Percentiles rank a stretch among this genome's conserved stretches.
Conservation (phyloP, 169 alveolate genomes). For the Plasmodium adleri region DNA sequence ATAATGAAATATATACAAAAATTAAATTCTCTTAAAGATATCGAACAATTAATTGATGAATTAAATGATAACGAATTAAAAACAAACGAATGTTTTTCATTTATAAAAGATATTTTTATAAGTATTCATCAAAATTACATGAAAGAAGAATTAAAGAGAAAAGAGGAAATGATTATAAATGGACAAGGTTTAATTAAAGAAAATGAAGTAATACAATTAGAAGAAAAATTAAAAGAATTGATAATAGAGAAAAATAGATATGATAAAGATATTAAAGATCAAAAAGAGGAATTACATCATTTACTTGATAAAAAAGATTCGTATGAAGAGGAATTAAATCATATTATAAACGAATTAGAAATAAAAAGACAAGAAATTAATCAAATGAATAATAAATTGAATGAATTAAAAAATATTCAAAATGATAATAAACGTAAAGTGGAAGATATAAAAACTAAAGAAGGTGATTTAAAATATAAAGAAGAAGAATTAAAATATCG, state of each 20-base stretch:
- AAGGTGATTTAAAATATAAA: constrained; percentile 1
- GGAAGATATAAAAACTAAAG: not conserved
- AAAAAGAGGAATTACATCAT: constrained; percentile 19
- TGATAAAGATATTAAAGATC: constrained; percentile 12
- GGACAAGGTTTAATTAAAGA: not conserved
- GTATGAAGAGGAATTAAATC: constrained; percentile 24
- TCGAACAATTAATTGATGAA: constrained; percentile 27
- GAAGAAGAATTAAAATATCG: not conserved
- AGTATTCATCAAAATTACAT: constrained; percentile 23
- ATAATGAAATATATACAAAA: constrained; percentile 36
- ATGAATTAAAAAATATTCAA: constrained; percentile 10
- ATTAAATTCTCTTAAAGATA: not conserved
- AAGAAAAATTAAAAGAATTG: constrained; percentile 25
- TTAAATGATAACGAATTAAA: constrained; percentile 15
- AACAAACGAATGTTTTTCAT: constrained; percentile 21
- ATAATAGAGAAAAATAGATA: constrained; percentile 12
- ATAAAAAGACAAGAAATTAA: constrained; percentile 18
- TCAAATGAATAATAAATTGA: constrained; percentile 6
- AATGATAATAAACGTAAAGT: too few species aligned
- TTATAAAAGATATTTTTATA: constrained; percentile 43
- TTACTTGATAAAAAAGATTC: constrained; percentile 27
- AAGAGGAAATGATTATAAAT: not conserved
- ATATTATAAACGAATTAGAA: constrained; percentile 13
- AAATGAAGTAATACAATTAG: constrained; percentile 10
- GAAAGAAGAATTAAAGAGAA: constrained; percentile 15